Evolutionary conservation across 495 filamentous ascomycete species (phyloP).

Genomic region (Aspergillus conjunctus): DNA sequence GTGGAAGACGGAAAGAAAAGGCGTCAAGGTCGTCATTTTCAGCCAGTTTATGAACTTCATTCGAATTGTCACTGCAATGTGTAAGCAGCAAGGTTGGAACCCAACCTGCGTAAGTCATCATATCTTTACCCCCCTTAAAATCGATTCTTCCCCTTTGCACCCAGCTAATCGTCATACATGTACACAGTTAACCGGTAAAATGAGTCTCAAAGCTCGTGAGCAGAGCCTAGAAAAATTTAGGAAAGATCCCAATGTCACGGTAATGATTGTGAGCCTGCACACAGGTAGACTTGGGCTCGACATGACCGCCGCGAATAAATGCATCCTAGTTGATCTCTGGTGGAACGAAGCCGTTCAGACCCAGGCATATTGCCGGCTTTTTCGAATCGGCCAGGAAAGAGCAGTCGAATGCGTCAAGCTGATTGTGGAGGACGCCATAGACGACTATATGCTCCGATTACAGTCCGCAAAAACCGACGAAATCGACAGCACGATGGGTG

Average conservation of each 20-base stretch:
- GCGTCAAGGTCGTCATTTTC: constrained; percentile 46
- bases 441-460: constrained; percentile 50
- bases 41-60: constrained; percentile 40
- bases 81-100: constrained; percentile 29
- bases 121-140: neutral
- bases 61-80: constrained; percentile 32
- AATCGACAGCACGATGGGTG: constrained; percentile 34
- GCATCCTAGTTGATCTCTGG: constrained; percentile 61
- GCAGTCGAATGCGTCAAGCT: constrained; percentile 57
- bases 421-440: constrained; percentile 52
- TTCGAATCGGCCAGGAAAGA: constrained; percentile 61
- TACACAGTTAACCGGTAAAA: constrained; percentile 38
- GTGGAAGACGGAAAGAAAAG: constrained; percentile 38
- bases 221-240: constrained; percentile 34
- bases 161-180: neutral
- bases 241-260: constrained; percentile 21
- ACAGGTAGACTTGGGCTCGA: constrained; percentile 56
- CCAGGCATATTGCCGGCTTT: constrained; percentile 65
- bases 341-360: constrained; percentile 56
- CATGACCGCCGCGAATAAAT: constrained; percentile 56
- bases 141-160: no score
- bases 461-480: constrained; percentile 32
- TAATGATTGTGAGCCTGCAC: constrained; percentile 49
- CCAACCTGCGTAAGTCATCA: constrained; percentile 28
- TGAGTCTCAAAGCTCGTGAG: constrained; percentile 29